Conservation (phyloP, 768 basidiomycete species). For the Hypholoma fasciculare region DNA sequence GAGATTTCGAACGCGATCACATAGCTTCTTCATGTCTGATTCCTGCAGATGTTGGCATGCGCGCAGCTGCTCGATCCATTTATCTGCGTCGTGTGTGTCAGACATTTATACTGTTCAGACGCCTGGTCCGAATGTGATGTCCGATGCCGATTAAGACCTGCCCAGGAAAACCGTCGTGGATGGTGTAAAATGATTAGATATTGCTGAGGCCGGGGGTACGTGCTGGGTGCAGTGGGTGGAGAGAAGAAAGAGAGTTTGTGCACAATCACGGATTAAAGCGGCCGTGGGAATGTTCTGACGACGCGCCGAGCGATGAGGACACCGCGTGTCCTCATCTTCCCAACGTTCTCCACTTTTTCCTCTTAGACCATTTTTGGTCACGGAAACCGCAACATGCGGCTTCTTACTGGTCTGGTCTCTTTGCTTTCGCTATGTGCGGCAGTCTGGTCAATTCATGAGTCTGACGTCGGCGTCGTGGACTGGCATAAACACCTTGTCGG, state of each 20-base stretch:
- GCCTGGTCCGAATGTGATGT: not conserved
- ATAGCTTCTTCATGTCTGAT: conserved; percentile 89
- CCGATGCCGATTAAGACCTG: not conserved
- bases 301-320: conserved; percentile 4
- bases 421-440: conserved; percentile 20
- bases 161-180: not conserved
- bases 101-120: not conserved
- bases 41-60: conserved; percentile 88
- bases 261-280: not conserved
- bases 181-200: not conserved
- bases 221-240: not conserved
- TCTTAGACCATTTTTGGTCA: not conserved
- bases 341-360: not conserved
- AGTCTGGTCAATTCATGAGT: conserved; percentile 58
- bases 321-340: not conserved
- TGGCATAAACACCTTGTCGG: conserved; percentile 85
- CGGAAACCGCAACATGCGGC: conserved; percentile 25
- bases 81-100: conserved; percentile 47
- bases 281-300: conserved; percentile 14
- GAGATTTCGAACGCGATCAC: conserved; percentile 84
- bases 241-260: not conserved
- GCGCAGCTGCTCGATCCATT: conserved; percentile 89
- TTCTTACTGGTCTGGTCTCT: conserved; percentile 18
- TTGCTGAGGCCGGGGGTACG: not conserved
- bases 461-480: conserved; percentile 81